Conservation (phyloP, 805 yeast genomes). For the Blastobotrys chiropterorum region DNA sequence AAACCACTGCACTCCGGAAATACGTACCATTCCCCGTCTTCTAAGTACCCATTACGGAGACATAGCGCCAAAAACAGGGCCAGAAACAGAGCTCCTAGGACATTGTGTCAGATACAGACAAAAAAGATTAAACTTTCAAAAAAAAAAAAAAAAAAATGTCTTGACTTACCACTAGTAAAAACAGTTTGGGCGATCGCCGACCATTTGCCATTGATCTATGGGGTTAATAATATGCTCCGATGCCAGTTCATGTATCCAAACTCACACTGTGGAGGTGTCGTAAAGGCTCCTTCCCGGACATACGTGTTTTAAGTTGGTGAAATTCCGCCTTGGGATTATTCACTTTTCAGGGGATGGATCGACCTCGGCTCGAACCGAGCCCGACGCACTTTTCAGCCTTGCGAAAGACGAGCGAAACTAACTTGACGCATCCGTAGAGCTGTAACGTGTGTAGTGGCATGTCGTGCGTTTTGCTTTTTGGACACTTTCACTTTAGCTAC, state of each 20-base stretch:
- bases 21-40: background rate
- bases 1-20: background rate
- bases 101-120: too few relatives aligned
- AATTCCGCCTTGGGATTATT: background rate
- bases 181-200: background rate
- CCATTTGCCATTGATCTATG: slow-evolving; percentile 4
- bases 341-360: background rate
- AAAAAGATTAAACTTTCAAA: too few relatives aligned
- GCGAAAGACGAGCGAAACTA: too few relatives aligned
- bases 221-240: background rate
- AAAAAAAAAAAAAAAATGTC: too few relatives aligned
- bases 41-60: background rate
- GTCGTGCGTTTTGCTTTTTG: too few relatives aligned
- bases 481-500: too few relatives aligned
- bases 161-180: background rate
- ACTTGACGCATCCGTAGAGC: background rate
- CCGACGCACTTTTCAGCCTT: too few relatives aligned
- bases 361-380: background rate
- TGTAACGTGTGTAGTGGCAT: too few relatives aligned
- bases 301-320: background rate
- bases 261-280: background rate
- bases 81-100: background rate
- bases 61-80: background rate
- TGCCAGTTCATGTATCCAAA: background rate
- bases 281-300: background rate